Evolutionary conservation across 2,329 filamentous ascomycete species (phyloP).

Genomic region (Colletotrichum graminicola): DNA sequence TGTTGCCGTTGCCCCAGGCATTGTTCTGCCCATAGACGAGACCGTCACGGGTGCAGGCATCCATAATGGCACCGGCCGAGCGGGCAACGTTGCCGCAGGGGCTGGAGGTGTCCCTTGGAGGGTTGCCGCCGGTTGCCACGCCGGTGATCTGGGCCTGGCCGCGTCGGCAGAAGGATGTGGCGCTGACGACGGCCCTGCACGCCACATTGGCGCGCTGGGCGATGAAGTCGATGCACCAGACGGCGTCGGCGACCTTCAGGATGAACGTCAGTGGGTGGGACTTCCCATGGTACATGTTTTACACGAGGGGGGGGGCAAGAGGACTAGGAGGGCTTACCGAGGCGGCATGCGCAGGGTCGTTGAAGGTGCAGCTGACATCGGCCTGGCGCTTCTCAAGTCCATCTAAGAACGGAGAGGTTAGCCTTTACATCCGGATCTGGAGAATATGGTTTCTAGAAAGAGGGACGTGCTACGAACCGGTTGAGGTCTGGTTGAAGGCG

Average conservation of each 20-base stretch:
- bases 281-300: neutral
- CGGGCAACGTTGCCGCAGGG: conserved; percentile 32
- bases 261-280: neutral
- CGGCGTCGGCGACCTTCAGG: conserved; percentile 23
- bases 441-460: neutral
- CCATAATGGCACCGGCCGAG: conserved; percentile 29
- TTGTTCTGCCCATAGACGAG: conserved; percentile 27
- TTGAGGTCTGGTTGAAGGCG: conserved; percentile 31
- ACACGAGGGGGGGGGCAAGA: fast-evolving
- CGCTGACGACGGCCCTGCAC: conserved; percentile 30
- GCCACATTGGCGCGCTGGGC: conserved; percentile 29
- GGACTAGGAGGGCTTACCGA: neutral
- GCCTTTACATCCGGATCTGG: neutral
- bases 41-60: conserved; percentile 28
- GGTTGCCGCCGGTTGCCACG: conserved; percentile 20
- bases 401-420: neutral
- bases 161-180: conserved; percentile 27
- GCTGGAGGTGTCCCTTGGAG: conserved; percentile 21
- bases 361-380: conserved; percentile 22
- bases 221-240: conserved; percentile 38
- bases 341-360: neutral
- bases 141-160: conserved; percentile 32
- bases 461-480: conserved; percentile 1
- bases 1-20: conserved; percentile 28
- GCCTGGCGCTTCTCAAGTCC: conserved; percentile 31